Conservation (phyloP, 257 asterid species). For the Datura wrightii region DNA sequence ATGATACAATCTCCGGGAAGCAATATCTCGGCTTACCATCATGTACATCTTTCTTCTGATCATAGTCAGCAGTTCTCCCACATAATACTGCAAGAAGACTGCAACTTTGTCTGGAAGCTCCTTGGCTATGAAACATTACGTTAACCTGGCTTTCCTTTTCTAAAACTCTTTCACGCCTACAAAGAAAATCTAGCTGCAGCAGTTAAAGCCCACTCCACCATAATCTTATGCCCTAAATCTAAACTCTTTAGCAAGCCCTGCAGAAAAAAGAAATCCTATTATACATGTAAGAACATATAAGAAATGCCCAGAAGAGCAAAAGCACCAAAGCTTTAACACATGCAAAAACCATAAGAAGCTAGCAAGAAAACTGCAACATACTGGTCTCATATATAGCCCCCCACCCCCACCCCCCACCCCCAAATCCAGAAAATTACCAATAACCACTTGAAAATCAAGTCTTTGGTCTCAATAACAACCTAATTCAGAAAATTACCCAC, state of each 20-base stretch:
- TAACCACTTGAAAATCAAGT: neutral
- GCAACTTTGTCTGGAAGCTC: constrained; percentile 78
- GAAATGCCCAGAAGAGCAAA: neutral
- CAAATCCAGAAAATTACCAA: neutral
- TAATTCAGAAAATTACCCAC: constrained; percentile 11
- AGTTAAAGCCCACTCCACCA: constrained; percentile 29
- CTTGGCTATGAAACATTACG: constrained; percentile 82
- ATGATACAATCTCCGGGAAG: constrained; percentile 69
- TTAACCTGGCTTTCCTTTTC: constrained; percentile 28
- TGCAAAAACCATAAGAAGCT: constrained; percentile 22
- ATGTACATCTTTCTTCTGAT: constrained; percentile 51
- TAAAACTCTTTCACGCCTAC: neutral
- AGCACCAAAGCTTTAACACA: neutral
- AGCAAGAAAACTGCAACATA: constrained; percentile 1
- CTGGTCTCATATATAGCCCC: neutral
- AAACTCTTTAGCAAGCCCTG: constrained; percentile 16
- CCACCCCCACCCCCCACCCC: neutral
- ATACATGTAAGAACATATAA: neutral
- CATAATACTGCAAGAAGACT: constrained; percentile 76
- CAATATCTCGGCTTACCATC: constrained; percentile 60
- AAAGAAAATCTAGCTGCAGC: constrained; percentile 4
- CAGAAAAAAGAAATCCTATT: neutral
- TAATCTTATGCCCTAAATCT: neutral
- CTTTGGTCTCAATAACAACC: neutral
- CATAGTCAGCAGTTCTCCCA: constrained; percentile 53